Evolutionary conservation across 2,329 filamentous ascomycete genomes (phyloP).

Genomic region (Verticillium longisporum): DNA sequence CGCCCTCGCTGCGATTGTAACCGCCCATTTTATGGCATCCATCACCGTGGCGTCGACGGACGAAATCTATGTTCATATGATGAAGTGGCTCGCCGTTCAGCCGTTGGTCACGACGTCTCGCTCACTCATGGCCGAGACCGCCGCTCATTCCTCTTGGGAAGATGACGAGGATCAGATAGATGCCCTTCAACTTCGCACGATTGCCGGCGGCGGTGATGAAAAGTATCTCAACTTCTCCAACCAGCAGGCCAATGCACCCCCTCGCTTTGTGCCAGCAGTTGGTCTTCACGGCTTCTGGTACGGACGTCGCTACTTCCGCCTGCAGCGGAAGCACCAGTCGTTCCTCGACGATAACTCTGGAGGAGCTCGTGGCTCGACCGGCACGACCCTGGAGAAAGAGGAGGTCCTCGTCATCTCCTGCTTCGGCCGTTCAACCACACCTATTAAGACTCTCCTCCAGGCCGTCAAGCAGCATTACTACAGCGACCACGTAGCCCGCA

Average conservation of each 20-base stretch:
- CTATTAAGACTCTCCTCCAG: conserved; percentile 48
- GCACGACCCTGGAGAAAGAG: conserved; percentile 30
- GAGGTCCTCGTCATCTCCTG: conserved; percentile 49
- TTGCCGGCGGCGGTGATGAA: conserved; percentile 23
- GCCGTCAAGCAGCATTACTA: conserved; percentile 48
- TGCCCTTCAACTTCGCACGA: conserved; percentile 25
- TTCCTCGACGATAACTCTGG: conserved; percentile 26
- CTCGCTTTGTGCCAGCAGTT: conserved; percentile 47
- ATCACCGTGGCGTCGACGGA: conserved; percentile 49
- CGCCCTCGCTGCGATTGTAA: conserved; percentile 26
- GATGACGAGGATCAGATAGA: conserved; percentile 42
- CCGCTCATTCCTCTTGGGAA: conserved; percentile 48
- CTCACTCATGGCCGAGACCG: conserved; percentile 48
- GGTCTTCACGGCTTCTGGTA: conserved; percentile 50
- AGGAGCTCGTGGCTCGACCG: conserved; percentile 14
- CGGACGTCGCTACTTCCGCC: conserved; percentile 39
- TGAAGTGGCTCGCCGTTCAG: conserved; percentile 51
- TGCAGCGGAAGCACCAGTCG: conserved; percentile 38
- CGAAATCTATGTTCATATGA: conserved; percentile 51
- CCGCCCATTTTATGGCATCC: conserved; percentile 39
- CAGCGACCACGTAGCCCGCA: conserved; percentile 45
- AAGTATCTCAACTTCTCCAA: conserved; percentile 53
- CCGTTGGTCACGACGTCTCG: conserved; percentile 43
- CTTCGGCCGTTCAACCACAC: conserved; percentile 40
- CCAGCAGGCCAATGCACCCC: conserved; percentile 44